Base-by-base conservation (phyloP, 305 asterid species). In the Fraxinus dipetala region DNA sequence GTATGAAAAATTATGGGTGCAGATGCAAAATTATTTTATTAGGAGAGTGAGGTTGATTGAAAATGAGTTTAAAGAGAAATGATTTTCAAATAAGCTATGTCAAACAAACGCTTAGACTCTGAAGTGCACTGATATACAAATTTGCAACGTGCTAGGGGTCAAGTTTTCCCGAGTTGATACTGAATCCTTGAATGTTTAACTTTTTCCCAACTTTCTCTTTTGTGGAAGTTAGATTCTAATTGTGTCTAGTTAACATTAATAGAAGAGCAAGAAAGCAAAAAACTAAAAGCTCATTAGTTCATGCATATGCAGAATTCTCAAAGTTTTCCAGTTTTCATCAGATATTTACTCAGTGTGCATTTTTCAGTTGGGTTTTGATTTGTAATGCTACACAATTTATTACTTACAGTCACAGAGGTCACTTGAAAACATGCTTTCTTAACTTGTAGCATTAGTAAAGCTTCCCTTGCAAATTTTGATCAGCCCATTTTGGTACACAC, bases 401-500 rank as follows among this genome's bases (percentile, higher is more conserved):
- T 26, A 26, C 28, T 26, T 26, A 26, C 28, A 26, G 28, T 26
- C 28, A 26, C 28, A 26, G 28, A 26, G 28, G 28, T 26, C 28
- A 26, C 28, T 26, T 26, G 28, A 26, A 26, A 26, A 26, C 28
- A 26, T 26, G 28, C 0, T 26, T 26, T 26, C 28, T 26, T 1
- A 26, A 26, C 28, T 26, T 26, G 28, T 26, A 0, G 28, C n/a
- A 9, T 24, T 24, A 5, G 1, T 24, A 24, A 26, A 63, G 32
- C 13, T 63, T 59, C 30, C 72, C 16, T 3, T 35, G 79, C 30
- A 78, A 61, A 74, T 72, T 36, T 81, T 78, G 67, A 20, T 65
- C n/a, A 65, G 7, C 73, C 73, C 70, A 61, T 7, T 2, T 6
- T 61, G 28, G 72, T 24, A 8, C 6, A 63, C 34, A 28, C 20